Base-by-base conservation (phyloP, 805 yeast genomes). In the Hanseniaspora hatyaiensis region DNA sequence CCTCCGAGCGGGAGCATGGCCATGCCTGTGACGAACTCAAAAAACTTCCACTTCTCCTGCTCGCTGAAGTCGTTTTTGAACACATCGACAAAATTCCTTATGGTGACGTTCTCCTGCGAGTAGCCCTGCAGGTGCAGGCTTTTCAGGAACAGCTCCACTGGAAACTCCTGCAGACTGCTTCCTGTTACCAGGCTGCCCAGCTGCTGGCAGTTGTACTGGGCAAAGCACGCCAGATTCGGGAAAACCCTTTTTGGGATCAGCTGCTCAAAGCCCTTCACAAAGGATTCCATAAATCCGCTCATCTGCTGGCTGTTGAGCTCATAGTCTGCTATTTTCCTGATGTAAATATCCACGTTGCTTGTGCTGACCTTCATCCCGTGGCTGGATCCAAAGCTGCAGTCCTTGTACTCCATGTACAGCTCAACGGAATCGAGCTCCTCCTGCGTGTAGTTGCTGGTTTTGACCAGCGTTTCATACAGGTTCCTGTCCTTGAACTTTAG, bases 1-100 rank as follows among this genome's bases (percentile, higher is more conserved):
- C 98, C 98, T 22, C 85, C 69, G 34, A 92, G 67, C 1, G 98
- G 98, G 0, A 95, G 95, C 51, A 88, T 73, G 1, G 95, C 80
- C 1, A 86, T 94, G 0, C 96, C 82, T 0, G 97, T 92, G 23
- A 85, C 96, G 66, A 89, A 92, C 59, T 84, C 84, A 23, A 92
- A 64, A 49, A 92, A 72, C 43, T 74, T 73, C 18, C 76, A 69
- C 52, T 77, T 69, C 49, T 86, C 84, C n/a, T 70, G 72, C 2
- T 73, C 66, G 1, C 69, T 59, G 71, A 86, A 74, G 51, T 84
- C 95, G 3, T 67, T 67, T 31, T 23, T 22, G 5, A 92, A 68
- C 5, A 86, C 77, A 50, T 78, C 77, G 88, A 95, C 87, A 53
- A 92, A 75, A 50, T 74, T 65, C 15, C 50, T 51, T 2, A 89